Base-by-base conservation (phyloP, 768 basidiomycete genomes). In the Suillus sp. region DNA sequence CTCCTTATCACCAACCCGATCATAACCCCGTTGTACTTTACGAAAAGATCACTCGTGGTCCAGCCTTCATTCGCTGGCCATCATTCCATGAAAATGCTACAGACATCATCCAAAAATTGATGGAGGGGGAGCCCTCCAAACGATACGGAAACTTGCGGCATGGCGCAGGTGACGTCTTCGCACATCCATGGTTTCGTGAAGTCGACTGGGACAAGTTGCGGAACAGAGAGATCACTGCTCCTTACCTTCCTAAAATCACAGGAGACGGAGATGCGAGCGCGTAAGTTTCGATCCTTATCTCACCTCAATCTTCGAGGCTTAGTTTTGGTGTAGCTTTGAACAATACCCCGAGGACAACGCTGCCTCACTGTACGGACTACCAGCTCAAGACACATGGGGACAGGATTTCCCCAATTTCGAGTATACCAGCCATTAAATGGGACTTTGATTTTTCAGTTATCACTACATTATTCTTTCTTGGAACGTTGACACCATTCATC, bases 211-310 rank as follows among this genome's bases (percentile, higher is more conserved):
- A 84, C 55, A 89, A 87, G 76, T 77, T 98, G 60, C 84, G 83
- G 69, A 82, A 83, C 55, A 81, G 94, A 68, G 94, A 98, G 71
- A 98, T 99, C 61, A 92, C 91, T 16, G 93, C 97, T 27, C 97
- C 97, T 3, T 99, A 97, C 78, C 79, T 98, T 58, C 97, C 97
- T 14, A 90, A 90, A 73, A 94, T 98, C 55, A 84, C 80, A 38
- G 90, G 94, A 10, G 97, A 98, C 13, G 97, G 97, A 1, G 97
- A 99, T 75, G 92, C 96, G 6, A 95, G 92, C 86, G 91, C 91
- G 91, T 93, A 73, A 75, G 91, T 85, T 13, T 35, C 27, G 45
- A 43, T 62, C 59, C 14, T 20, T 62, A 35, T 61, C 40, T 69
- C 56, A 61, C 70, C 59, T 66, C 20, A 27, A 40, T 37, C 63